phyloP scores from a whole-genome alignment of 139 green algal genomes.

The Pleodorina starrii region DNA sequence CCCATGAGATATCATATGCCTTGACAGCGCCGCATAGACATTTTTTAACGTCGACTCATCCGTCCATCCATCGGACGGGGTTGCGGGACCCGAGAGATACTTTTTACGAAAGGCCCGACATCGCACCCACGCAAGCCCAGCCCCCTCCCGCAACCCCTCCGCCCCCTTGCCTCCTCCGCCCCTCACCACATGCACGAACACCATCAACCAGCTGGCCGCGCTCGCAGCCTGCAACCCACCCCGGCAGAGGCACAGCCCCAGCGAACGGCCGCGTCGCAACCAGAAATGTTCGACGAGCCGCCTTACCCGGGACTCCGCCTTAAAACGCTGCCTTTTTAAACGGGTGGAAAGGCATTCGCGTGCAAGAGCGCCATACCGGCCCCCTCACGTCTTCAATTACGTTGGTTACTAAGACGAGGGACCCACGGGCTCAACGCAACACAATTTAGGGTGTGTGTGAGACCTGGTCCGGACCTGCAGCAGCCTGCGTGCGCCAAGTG shows the following conservation, averaged over 20 bases:
- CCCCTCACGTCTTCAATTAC: no score
- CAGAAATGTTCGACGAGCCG: not conserved
- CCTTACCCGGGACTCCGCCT: not conserved
- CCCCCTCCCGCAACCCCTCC: not conserved
- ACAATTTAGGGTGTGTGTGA: no score
- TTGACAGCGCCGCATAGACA: conserved; percentile 27
- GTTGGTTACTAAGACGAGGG: no score
- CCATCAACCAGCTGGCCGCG: not conserved
- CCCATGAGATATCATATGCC: conserved; percentile 22
- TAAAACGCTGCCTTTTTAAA: not conserved
- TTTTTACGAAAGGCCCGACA: not conserved
- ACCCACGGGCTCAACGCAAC: no score
- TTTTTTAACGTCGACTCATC: conserved; percentile 16
- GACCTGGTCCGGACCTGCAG: no score
- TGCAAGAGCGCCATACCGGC: not conserved
- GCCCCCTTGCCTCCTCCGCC: no score
- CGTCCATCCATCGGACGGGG: conserved; percentile 18
- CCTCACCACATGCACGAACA: no score
- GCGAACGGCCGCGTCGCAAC: not conserved
- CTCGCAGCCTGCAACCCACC: not conserved
- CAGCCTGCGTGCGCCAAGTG: not conserved
- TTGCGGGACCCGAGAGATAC: not conserved
- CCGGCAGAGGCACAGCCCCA: not conserved
- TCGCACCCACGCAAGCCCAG: not conserved
- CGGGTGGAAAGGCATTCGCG: not conserved